Base-by-base conservation (phyloP, 225 moss, liverwort and hornwort genomes). In the Straminergon stramineum region DNA sequence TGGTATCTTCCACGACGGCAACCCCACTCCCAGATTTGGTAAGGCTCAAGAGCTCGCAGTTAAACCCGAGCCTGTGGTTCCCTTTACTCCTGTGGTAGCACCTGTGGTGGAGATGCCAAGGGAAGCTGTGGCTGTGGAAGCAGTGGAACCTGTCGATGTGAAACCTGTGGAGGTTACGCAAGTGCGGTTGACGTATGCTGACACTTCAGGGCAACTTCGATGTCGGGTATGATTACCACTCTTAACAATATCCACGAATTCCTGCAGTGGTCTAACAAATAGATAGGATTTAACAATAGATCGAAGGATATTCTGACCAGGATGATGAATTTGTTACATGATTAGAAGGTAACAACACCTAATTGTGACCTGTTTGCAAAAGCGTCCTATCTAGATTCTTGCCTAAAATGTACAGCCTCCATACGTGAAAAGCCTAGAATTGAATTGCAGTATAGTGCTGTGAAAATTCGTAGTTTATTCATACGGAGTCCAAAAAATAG, bases 181-280 rank as follows among this genome's bases (percentile, higher is more conserved):
- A 85, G 93, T 97, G 45, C 93, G 96, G 71, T 83, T 98, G 69
- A 88, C 93, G 78, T 96, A 37, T 89, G 90, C 88, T 61, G 98
- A 98, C 75, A 87, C 64, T 17, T 94, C 95, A 58, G 98, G 98
- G 74, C 96, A 95, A 85, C 91, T 94, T 82, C 97, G 97, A 26
- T 96, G 97, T 93, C 94, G 97, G 92, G 96, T 98, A 95, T 41
- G 95, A 88, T 87, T 77, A 30, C 48, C 34, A 31, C 18, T 70
- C 55, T 32, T 45, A 63, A 70, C 70, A 16, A 67, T 39, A 18
- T 68, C 34, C 37, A 18, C 60, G 71, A 52, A 10, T 84, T 63
- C 22, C 23, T 37, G 6, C 28, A 11, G 85, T 65, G 74, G 41
- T 87, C 27, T 27, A 80, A 28, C 39, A 57, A 60, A 56, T 37